Evolutionary conservation across 805 yeast genomes (phyloP), one percentile per base, ranked within the genome.

Genomic region (Dipodascus albidus): DNA sequence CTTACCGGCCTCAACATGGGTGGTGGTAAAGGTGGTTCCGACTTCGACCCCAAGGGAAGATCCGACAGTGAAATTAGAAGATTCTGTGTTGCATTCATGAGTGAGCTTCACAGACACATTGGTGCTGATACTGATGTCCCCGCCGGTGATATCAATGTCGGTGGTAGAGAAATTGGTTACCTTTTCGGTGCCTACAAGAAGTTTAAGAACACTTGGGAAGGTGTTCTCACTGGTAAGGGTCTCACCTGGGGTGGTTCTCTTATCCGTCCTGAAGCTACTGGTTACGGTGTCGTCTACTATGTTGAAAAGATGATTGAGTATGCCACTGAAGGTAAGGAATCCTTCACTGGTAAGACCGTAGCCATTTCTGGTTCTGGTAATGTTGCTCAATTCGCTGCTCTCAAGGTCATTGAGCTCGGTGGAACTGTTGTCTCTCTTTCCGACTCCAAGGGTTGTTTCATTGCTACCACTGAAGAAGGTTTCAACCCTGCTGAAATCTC

Each of bases 11-110:
- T 90, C 65, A 80, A 83, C 81, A 90, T 91, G 85, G 99, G 99
- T 71, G 99, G 99, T 78, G 99, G 96, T 75, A 91, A 91, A 73
- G 99, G 99, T 81, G 99, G 99, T 72, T 79, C 96, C 57, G 96
- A 91, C 75, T 93, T 91, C 75, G 89, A 90, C 76, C 96, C 97
- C 66, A 91, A 91, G 81, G 96, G 91, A 69, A 85, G 83, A 74
- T 79, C 95, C 57, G 93, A 90, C 73, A 72, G 75, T 64, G 99
- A 91, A 78, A 91, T 91, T 75, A 85, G 99, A 79, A 83, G 96
- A 74, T 91, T 91, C 82, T 91, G 97, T 78, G 81, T 80, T 66
- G 79, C 96, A 52, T 91, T 91, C 80, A 91, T 91, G 96, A 79
- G 87, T 72, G 96, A 91, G 76, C 82, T 91, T 66, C 82, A 90